Base-by-base conservation (phyloP, 805 yeast species). In the Candida maris region DNA sequence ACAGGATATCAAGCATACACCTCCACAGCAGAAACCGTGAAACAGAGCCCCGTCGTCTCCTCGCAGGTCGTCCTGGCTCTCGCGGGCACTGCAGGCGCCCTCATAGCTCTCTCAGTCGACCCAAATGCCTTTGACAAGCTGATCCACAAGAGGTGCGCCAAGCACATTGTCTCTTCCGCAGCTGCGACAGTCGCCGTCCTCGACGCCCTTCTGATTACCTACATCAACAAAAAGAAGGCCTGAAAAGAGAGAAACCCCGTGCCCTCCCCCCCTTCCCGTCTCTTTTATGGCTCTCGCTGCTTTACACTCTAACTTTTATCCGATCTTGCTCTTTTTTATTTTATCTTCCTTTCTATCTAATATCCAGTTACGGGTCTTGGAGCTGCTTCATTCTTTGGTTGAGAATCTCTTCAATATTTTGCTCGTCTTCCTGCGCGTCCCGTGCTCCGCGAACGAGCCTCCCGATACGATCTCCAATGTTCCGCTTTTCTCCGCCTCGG, bases 351-450 rank as follows among this genome's bases (percentile, higher is more conserved):
- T 24, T 15, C 19, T 28, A 17, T 17, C 12, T 16, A 24, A 23
- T 34, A 12, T 21, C 24, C 12, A 9, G 8, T 38, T n/a, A n/a
- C 14, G 28, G 10, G 8, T 42, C 52, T 13, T 53, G 46, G 19
- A 64, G 40, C 6, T 54, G 52, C 26, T 42, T 46, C 46, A 71
- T 51, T 37, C 79, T 57, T 21, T 48, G 41, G 25, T 50, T 44
- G n/a, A 61, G 37, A 29, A 61, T 65, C 30, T 70, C 68, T 27
- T 74, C 73, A 32, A 81, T 74, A 26, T 80, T 77, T 6, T 76
- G 66, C 30, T 77, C 77, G 20, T 66, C 73, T 7, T 66, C 71
- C 9, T 37, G 25, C 4, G 43, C 31, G 5, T 51, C 48, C 35
- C 67, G 53, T 39, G 65, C 15, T 16, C 21, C 64, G 37, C 66